phyloP scores from a whole-genome alignment of 2,329 filamentous ascomycete genomes.

The Hirsutella rhossiliensis region DNA sequence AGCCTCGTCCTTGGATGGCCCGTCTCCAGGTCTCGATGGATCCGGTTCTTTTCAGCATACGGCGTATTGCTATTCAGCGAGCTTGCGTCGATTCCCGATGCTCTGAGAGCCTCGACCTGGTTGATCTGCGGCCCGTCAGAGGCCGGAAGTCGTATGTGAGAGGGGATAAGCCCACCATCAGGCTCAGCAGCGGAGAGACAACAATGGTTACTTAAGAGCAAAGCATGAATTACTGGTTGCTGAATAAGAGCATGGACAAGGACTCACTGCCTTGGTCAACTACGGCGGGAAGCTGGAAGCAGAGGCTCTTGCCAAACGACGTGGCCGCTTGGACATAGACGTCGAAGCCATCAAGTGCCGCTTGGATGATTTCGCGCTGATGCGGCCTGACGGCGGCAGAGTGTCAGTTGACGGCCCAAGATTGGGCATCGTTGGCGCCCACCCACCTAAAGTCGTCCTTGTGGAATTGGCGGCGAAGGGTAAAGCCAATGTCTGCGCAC shows the following conservation, averaged over 20 bases:
- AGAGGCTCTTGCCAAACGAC: constrained; percentile 85
- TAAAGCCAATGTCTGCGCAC: constrained; percentile 59
- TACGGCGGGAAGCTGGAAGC: constrained; percentile 84
- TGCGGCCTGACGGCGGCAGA: constrained; percentile 44
- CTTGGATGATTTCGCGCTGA: constrained; percentile 78
- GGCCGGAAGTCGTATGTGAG: not conserved
- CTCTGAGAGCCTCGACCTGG: constrained; percentile 71
- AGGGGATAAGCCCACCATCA: constrained; percentile 51
- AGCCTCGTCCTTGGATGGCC: constrained; percentile 75
- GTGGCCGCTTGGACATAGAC: constrained; percentile 88
- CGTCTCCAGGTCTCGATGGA: constrained; percentile 72
- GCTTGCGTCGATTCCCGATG: constrained; percentile 65
- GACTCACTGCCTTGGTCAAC: constrained; percentile 74
- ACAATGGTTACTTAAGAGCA: constrained; percentile 66
- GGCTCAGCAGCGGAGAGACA: constrained; percentile 73
- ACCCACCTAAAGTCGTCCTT: constrained; percentile 60
- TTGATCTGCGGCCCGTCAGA: constrained; percentile 53
- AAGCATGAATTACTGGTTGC: constrained; percentile 4
- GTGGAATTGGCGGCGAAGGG: constrained; percentile 59
- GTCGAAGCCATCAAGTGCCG: constrained; percentile 72
- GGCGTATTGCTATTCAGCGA: constrained; percentile 80
- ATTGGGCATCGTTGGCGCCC: not conserved
- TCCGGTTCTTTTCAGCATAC: constrained; percentile 47
- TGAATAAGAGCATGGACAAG: not conserved
- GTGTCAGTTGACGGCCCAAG: not conserved